A percentile compares a stretch with the other conserved stretches of the same genome.
Conservation (phyloP, 2,329 filamentous ascomycete genomes). For the Epichloe coenophiala region DNA sequence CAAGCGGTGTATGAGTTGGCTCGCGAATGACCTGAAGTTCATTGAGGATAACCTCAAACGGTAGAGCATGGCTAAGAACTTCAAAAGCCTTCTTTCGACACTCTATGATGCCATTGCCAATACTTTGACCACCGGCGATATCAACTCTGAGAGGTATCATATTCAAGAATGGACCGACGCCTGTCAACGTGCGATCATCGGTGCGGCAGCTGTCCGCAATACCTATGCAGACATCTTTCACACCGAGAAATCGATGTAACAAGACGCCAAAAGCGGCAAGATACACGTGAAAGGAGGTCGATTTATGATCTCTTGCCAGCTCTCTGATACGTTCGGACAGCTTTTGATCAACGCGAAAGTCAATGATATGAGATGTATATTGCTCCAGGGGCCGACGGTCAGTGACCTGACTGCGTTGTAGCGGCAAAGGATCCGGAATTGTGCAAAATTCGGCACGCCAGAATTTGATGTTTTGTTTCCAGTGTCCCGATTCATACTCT, state of each 20-base stretch:
- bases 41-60: constrained; percentile 31
- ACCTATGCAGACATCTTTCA: constrained; percentile 31
- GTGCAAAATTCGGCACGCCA: neutral
- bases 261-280: constrained; percentile 26
- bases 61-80: constrained; percentile 18
- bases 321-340: neutral
- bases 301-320: neutral
- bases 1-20: constrained; percentile 25
- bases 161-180: constrained; percentile 34
- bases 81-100: constrained; percentile 18
- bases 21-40: constrained; percentile 27
- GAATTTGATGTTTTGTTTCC: neutral
- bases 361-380: neutral
- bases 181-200: constrained; percentile 23
- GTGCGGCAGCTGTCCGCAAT: constrained; percentile 16
- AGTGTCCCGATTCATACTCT: neutral
- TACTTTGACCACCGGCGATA: constrained; percentile 2
- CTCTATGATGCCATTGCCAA: constrained; percentile 11
- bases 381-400: neutral
- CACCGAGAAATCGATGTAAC: constrained; percentile 19
- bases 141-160: constrained; percentile 31
- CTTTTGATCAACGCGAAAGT: no score
- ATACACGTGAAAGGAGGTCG: constrained; percentile 30
- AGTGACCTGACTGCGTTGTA: neutral
- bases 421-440: neutral